A percentile compares a stretch with the other conserved stretches of the same genome.
phyloP scores from a whole-genome alignment of 73 alveolate species.

The Symbiodinium pilosum region DNA sequence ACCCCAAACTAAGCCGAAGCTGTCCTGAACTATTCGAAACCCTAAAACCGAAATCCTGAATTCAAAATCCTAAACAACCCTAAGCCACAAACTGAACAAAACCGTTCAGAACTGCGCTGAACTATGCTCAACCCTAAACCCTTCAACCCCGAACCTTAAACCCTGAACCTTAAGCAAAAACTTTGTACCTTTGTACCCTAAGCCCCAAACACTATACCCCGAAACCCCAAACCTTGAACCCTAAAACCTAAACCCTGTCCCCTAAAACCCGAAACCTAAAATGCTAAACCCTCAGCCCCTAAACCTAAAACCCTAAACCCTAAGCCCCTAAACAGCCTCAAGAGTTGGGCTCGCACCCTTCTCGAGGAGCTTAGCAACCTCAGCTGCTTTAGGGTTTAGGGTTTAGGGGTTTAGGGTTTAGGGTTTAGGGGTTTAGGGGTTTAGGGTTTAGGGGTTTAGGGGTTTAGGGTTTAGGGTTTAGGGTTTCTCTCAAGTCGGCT shows the following conservation, averaged over 20 bases:
- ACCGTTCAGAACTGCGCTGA: no score
- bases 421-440: slow-evolving; percentile 5
- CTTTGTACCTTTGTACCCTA: background rate
- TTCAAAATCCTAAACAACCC: background rate
- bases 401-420: background rate
- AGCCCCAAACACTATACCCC: background rate
- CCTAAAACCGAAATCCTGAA: background rate
- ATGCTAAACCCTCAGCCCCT: background rate
- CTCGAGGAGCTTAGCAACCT: slow-evolving; percentile 69
- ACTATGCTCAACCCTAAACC: background rate
- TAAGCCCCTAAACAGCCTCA: slow-evolving; percentile 25
- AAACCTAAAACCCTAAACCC: background rate
- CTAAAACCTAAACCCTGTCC: background rate
- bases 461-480: background rate
- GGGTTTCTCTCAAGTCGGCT: background rate
- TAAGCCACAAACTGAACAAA: background rate
- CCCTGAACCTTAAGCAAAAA: background rate
- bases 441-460: background rate
- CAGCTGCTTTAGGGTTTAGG: background rate
- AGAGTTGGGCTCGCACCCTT: slow-evolving; percentile 54
- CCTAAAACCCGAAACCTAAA: background rate
- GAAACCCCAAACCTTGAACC: background rate
- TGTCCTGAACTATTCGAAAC: no score
- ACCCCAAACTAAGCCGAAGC: no score
- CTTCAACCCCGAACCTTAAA: background rate